These are phyloP conservation scores for Calonectria naviculata DNA, from an alignment of 2,329 filamentous ascomycete genomes.

Conservation along the genomic window DNA sequence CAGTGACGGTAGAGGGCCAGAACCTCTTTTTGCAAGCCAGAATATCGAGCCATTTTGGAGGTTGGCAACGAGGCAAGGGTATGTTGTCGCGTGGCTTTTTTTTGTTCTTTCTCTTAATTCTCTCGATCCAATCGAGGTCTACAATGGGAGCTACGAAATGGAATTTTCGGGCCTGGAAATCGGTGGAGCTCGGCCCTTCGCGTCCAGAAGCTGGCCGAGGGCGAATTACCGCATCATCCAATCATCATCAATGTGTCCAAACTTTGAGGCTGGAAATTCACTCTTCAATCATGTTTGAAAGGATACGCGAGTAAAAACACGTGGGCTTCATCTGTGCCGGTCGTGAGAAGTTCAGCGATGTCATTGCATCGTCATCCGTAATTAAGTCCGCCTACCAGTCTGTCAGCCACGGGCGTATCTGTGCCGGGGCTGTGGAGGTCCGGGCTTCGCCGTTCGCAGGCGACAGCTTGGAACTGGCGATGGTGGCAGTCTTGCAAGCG, in stretches of 20 bases:
- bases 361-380: too few relatives aligned
- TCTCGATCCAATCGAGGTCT: background rate
- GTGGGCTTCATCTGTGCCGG: background rate
- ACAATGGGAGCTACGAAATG: background rate
- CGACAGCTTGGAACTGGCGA: background rate
- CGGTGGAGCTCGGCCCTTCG: conserved; percentile 22
- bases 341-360: too few relatives aligned
- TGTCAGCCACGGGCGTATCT: background rate
- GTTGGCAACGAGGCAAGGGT: background rate
- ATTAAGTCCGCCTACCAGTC: background rate
- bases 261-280: background rate
- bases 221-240: background rate
- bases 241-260: background rate
- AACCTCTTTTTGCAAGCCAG: conserved; percentile 92
- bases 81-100: background rate
- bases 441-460: background rate
- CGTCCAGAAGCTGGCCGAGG: conserved; percentile 12
- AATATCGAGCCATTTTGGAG: conserved; percentile 58
- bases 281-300: background rate
- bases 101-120: background rate
- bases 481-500: background rate
- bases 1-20: conserved; percentile 88
- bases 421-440: background rate
- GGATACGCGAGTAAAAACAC: background rate
- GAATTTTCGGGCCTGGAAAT: background rate